Percentiles rank a stretch among this genome's conserved stretches.
Evolutionary conservation across 2,329 filamentous ascomycete genomes (phyloP).

Genomic region (Phaeophleospora eucalypticola): DNA sequence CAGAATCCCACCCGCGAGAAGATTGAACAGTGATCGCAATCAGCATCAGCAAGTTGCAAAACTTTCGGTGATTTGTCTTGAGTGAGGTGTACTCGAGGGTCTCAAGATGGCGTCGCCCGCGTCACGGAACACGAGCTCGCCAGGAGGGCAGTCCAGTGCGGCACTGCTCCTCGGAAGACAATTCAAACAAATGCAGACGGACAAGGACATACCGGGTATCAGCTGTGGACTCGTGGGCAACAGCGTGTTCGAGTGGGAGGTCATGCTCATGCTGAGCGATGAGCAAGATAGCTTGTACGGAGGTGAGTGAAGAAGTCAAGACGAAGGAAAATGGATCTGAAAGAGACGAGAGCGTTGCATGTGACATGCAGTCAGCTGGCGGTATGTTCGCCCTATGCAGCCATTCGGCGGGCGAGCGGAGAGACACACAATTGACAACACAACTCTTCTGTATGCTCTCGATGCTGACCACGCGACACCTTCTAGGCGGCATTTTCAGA

Average conservation of each 20-base stretch:
- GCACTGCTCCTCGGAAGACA: slow-evolving; percentile 75
- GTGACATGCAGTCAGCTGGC: background rate
- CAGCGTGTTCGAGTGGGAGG: slow-evolving; percentile 95
- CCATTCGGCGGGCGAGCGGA: background rate
- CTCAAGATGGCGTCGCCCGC: slow-evolving; percentile 15
- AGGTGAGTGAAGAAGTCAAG: slow-evolving; percentile 54
- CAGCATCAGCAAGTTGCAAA: background rate
- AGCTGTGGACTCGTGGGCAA: slow-evolving; percentile 83
- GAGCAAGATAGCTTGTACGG: slow-evolving; percentile 76
- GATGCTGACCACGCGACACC: background rate
- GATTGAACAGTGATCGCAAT: no score
- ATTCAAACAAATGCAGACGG: slow-evolving; percentile 88
- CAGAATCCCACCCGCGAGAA: no score
- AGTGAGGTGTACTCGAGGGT: no score
- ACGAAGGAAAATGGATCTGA: background rate
- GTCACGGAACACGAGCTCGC: slow-evolving; percentile 18
- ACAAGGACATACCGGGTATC: slow-evolving; percentile 89
- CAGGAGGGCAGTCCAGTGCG: slow-evolving; percentile 46
- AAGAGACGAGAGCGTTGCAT: background rate
- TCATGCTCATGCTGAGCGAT: slow-evolving; percentile 97
- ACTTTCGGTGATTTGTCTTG: no score
- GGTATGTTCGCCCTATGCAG: slow-evolving; percentile 4
- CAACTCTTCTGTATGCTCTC: background rate
- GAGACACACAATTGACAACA: background rate
- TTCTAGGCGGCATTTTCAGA: slow-evolving; percentile 81